Evolutionary conservation across 306 rosid species (phyloP), one percentile per base, ranked within the genome.

Genomic region (Crotalaria pallida): DNA sequence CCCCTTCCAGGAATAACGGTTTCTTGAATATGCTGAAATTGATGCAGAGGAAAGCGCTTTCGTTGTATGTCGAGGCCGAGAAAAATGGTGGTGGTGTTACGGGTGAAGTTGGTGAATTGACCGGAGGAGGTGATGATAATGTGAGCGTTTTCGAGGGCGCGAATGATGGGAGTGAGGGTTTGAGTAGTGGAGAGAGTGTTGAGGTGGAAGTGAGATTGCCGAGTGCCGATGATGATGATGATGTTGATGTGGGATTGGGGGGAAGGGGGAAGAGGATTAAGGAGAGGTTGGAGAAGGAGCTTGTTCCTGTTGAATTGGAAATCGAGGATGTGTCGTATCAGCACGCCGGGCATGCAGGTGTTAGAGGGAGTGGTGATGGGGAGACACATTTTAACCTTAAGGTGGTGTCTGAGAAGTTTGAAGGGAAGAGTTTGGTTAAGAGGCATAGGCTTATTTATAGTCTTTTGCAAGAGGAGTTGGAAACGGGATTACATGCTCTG

Each of bases 1-100:
- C 96, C 0, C 88, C 95, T 52, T 91, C 97, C 1, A 86, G 99
- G 80, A 95, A 95, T 65, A 95, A 95, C 62, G 99, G 97, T 24
- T 91, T 91, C 66, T 56, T 95, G 85, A 95, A 95, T 73, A 91
- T 95, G 97, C 80, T 95, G 80, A 91, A 76, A 48, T 77, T 95
- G 86, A 95, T 91, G 97, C 97, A 95, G 86, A 89, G 77, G 31
- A 95, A 91, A 67, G 97, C 96, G 0, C 76, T 83, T 23, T 31
- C 71, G 64, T 67, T 94, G 77, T 68, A 51, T 15, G 69, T 88
- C n/a, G 94, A 85, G 58, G 84, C 81, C 7, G 89, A 90, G 73
- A 88, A 80, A 31, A 31, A 31, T 31, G 36, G 36, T 1, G 36
- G n/a, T n/a, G n/a, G n/a, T n/a, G n/a, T n/a, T n/a, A n/a, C n/a